These are phyloP conservation scores for Neocatenulostroma microsporum DNA, from an alignment of 2,329 filamentous ascomycete species.

Conservation along the genomic window DNA sequence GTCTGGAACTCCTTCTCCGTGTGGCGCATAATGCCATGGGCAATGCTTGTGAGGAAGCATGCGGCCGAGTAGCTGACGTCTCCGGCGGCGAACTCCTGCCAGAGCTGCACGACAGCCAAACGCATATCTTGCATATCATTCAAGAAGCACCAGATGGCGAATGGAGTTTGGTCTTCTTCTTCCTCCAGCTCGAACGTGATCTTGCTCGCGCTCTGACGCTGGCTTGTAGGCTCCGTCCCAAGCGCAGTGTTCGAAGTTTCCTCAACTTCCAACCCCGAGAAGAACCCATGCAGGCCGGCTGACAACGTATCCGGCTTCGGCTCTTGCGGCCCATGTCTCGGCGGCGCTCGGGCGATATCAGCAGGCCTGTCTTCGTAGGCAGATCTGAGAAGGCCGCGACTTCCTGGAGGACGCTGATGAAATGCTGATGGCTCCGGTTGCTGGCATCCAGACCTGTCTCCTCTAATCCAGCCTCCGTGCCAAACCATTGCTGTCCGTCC, in stretches of 20 bases:
- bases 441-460: neutral
- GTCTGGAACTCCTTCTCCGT: neutral
- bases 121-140: neutral
- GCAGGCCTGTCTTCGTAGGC: neutral
- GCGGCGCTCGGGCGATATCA: neutral
- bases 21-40: neutral
- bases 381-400: neutral
- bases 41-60: neutral
- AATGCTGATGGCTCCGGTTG: conserved; percentile 1
- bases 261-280: neutral
- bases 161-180: neutral
- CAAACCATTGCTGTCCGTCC: too few species aligned
- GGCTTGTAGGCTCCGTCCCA: neutral
- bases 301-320: too few species aligned
- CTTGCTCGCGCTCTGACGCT: neutral
- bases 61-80: neutral
- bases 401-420: neutral
- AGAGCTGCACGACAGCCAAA: neutral
- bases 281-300: too few species aligned
- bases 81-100: neutral
- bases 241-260: neutral
- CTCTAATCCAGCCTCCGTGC: too few species aligned
- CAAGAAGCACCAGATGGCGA: neutral
- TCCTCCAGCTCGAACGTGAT: neutral
- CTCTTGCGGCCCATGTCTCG: too few species aligned